Evolutionary conservation across 2,329 filamentous ascomycete species (phyloP).

Genomic region (Penicillium sp.): DNA sequence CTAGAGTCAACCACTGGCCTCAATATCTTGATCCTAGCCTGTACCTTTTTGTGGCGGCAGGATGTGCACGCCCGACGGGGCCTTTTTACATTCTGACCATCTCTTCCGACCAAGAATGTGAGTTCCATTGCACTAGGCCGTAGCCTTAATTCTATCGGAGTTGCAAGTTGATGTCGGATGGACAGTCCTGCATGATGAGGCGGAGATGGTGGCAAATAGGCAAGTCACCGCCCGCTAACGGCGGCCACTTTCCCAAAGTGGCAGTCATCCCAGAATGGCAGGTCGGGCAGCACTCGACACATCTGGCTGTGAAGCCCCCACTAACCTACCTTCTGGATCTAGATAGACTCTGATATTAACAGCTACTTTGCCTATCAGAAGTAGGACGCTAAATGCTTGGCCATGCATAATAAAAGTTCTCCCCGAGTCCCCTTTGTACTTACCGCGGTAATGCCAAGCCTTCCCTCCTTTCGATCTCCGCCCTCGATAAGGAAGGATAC

Average conservation of each 20-base stretch:
- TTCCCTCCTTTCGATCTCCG: neutral
- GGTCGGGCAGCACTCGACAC: neutral
- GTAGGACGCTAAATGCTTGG: no score
- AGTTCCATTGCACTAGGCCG: neutral
- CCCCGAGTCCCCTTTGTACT: no score
- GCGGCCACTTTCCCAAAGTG: neutral
- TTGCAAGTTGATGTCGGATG: neutral
- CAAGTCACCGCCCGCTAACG: neutral
- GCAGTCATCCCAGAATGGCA: neutral
- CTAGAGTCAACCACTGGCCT: neutral
- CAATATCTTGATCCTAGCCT: neutral
- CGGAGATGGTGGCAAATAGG: neutral
- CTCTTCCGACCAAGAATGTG: neutral
- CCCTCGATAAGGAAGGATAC: neutral
- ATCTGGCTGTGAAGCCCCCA: neutral
- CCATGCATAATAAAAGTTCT: no score
- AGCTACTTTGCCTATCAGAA: no score
- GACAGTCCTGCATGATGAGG: neutral
- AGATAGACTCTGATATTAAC: neutral
- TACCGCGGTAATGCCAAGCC: no score
- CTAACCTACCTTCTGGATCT: neutral
- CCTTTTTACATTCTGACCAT: neutral
- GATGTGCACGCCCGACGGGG: neutral
- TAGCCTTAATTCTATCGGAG: neutral
- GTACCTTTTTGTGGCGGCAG: neutral